Evolutionary conservation across 2,329 filamentous ascomycete species (phyloP), one percentile per base, ranked within the genome.

Genomic region (Plectosphaerella cucumerina): DNA sequence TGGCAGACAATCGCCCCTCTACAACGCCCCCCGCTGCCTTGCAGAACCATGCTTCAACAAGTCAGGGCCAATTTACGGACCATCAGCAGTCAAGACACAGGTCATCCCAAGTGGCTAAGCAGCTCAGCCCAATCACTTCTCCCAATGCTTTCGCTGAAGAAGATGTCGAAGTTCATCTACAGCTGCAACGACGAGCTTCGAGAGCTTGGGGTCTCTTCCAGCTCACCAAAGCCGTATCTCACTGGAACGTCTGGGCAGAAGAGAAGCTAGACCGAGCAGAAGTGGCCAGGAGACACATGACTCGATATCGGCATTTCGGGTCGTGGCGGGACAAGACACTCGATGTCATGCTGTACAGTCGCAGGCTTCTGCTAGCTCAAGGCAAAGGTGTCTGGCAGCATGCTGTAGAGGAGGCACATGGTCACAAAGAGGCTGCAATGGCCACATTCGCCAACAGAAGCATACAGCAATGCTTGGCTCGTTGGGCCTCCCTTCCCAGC

Each of bases 201-300:
- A 55, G 47, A 31, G 49, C 53, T 12, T 48, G 48, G n/a, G 37
- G 49, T 11, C 55, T 53, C 20, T 39, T 55, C n/a, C 49, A 53
- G 33, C 35, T 56, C 12, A 48, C 54, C 2, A 48, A 44, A 47
- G 55, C 53, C 23, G 39, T 53, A 37, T 56, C 55, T 5, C 67
- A 68, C 56, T 95, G 90, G 90, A 79, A 80, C 11, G 77, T 80
- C 50, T 74, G 78, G 47, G 78, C 87, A 11, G 77, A 76, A 6
- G 82, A 88, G 14, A 82, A 89, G 60, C 73, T 84, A 15, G 77
- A 83, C 55, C 79, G 82, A 39, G 89, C 87, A 4, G 81, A 80
- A 5, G 75, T 83, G 41, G 89, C 88, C 18, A 78, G 87, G 55
- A 76, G 82, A 54, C 87, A 90, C 62, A 82, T 92, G 53, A 70